Evolutionary conservation across 169 alveolate genomes (phyloP).

Genomic region (Cyclospora cayetanensis): DNA sequence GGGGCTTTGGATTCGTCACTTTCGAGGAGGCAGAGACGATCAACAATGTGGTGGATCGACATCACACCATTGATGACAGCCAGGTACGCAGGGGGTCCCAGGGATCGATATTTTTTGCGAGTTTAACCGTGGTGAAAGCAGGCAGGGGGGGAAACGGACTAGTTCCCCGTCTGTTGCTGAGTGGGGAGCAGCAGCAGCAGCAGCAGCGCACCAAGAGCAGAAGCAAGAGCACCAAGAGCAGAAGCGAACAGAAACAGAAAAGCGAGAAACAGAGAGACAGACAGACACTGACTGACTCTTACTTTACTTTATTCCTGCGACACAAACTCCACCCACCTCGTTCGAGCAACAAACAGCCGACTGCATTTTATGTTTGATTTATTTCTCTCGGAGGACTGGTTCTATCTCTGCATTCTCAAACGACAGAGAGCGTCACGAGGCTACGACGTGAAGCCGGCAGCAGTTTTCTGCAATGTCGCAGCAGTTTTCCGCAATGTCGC

Average conservation of each 20-base stretch:
- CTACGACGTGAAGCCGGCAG: too few species aligned
- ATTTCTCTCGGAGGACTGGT: too few species aligned
- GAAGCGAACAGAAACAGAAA: background rate
- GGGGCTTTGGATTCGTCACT: slow-evolving; percentile 93
- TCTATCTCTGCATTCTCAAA: too few species aligned
- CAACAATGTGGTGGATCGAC: slow-evolving; percentile 69
- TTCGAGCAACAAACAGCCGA: too few species aligned
- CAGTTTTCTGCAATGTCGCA: too few species aligned
- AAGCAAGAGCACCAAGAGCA: background rate
- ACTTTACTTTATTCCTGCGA: too few species aligned
- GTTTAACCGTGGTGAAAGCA: background rate
- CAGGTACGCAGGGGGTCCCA: slow-evolving; percentile 71
- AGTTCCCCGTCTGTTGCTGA: background rate
- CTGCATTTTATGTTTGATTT: too few species aligned
- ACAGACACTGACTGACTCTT: too few species aligned
- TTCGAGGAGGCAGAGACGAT: slow-evolving; percentile 73
- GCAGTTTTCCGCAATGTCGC: too few species aligned
- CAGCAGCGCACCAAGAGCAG: background rate
- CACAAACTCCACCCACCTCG: too few species aligned
- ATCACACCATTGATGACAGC: slow-evolving; percentile 83
- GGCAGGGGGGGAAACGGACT: background rate
- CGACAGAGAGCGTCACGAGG: too few species aligned
- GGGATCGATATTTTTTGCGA: background rate
- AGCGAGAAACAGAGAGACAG: background rate
- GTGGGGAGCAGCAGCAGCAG: background rate